phyloP scores from a whole-genome alignment of 805 yeast genomes.

The Wickerhamomyces strasburgensis region DNA sequence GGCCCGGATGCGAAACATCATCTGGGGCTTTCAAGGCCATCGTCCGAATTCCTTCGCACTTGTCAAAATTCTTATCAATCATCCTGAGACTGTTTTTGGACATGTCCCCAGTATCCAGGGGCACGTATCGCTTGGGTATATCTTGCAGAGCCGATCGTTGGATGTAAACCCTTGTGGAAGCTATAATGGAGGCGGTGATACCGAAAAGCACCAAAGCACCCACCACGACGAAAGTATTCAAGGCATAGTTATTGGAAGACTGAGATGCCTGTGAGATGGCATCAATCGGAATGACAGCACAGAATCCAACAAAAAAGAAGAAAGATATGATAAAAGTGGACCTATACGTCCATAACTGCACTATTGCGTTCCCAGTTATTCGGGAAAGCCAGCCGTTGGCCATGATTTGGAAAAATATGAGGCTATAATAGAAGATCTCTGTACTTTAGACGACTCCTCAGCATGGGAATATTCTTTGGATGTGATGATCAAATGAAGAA shows the following conservation, averaged over 20 bases:
- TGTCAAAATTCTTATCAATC: slow-evolving; percentile 36
- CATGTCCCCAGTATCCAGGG: slow-evolving; percentile 56
- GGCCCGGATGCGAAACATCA: slow-evolving; percentile 45
- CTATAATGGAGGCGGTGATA: slow-evolving; percentile 43
- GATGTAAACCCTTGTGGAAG: slow-evolving; percentile 54
- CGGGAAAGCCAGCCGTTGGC: slow-evolving; percentile 3
- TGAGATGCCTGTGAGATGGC: slow-evolving; percentile 58
- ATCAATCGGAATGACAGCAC: slow-evolving; percentile 75
- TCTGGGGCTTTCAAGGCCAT: slow-evolving; percentile 38
- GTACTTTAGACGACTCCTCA: too few relatives aligned
- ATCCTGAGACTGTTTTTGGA: slow-evolving; percentile 40
- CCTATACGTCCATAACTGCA: slow-evolving; percentile 39
- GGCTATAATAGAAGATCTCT: too few relatives aligned
- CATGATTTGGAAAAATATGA: too few relatives aligned
- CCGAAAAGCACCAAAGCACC: slow-evolving; percentile 62
- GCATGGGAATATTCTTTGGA: too few relatives aligned
- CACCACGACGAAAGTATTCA: slow-evolving; percentile 77
- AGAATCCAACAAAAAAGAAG: slow-evolving; percentile 47
- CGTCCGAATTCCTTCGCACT: slow-evolving; percentile 37
- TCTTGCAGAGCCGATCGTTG: slow-evolving; percentile 58
- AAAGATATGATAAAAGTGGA: slow-evolving; percentile 38
- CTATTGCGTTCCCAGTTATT: slow-evolving; percentile 8
- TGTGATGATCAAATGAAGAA: too few relatives aligned
- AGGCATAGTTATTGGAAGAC: slow-evolving; percentile 55
- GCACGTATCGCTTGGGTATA: slow-evolving; percentile 75